Evolutionary conservation across 139 green algal genomes (phyloP), one percentile per base, ranked within the genome.

Genomic region (Edaphochlamys debaryana): DNA sequence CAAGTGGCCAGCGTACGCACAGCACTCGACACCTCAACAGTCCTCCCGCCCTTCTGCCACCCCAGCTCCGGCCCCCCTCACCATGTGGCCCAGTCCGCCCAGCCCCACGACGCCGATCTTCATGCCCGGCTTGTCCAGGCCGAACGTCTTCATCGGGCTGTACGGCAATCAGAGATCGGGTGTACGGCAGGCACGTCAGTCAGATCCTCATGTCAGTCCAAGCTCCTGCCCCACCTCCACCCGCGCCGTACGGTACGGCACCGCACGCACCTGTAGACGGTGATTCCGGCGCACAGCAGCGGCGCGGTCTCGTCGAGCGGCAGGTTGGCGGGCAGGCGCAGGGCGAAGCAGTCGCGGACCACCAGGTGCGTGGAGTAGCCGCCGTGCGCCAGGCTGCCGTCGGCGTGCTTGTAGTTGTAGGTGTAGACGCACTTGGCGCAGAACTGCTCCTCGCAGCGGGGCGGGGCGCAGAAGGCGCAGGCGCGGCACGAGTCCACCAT

Each of bases 271-370:
- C 80, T 80, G 85, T 92, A 95, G 34, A 90, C 89, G 42, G 93
- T 96, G 87, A 96, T 95, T 54, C 93, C 95, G 0, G 95, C 95
- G 77, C 95, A 98, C 79, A 98, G 91, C 84, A 98, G 91, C 20
- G 95, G 95, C 4, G 94, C 95, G 6, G 86, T 74, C 4, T 56
- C 84, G 4, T 86, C 90, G 66, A 97, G 81, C 13, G 75, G 58
- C 41, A 98, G 77, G 78, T 85, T 94, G 42, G 92, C 88, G 27
- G 93, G 92, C 5, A 97, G 0, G 0, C 77, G 63, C 37, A 95
- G 84, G 27, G 85, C 81, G 82, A 88, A 95, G 52, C 85, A 58
- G 69, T 95, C 84, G 37, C 83, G 70, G 0, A 92, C 82, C 1
- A 96, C 87, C 19, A 95, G 85, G 81, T 92, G 85, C 23, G 79